phyloP scores from a whole-genome alignment of 352 stramenopile genomes.

The Globisporangium solare region DNA sequence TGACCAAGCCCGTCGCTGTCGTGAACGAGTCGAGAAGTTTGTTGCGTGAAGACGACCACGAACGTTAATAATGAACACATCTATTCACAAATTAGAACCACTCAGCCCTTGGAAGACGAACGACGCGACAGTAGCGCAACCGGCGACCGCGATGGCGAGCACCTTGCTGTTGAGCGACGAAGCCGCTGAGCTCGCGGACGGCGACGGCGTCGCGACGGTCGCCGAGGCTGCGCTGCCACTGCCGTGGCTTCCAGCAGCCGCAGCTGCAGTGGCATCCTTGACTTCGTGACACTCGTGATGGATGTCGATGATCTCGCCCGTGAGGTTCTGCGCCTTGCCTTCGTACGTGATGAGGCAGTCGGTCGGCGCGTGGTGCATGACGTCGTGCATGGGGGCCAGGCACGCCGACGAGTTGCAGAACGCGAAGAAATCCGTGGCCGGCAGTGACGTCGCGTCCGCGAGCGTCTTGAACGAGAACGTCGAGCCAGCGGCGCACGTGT shows the following conservation, averaged over 20 bases:
- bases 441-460: conserved; percentile 48
- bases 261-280: conserved; percentile 11
- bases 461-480: conserved; percentile 44
- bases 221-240: background rate
- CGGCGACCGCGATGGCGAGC: background rate
- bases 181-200: background rate
- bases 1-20: too few relatives aligned
- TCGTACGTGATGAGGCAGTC: conserved; percentile 46
- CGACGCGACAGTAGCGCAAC: conserved; percentile 3
- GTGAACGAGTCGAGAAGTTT: too few relatives aligned
- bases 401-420: conserved; percentile 57
- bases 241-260: background rate
- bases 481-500: conserved; percentile 37
- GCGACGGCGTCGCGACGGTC: background rate
- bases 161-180: conserved; percentile 9
- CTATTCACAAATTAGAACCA: too few relatives aligned
- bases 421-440: conserved; percentile 31
- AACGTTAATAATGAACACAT: too few relatives aligned
- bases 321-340: conserved; percentile 34
- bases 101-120: too few relatives aligned
- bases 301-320: conserved; percentile 30
- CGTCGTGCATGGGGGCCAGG: conserved; percentile 49
- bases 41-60: too few relatives aligned
- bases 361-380: conserved; percentile 29
- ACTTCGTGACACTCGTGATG: conserved; percentile 46